Evolutionary conservation across 2,329 filamentous ascomycete genomes (phyloP).

Genomic region (Clonostachys sp.): DNA sequence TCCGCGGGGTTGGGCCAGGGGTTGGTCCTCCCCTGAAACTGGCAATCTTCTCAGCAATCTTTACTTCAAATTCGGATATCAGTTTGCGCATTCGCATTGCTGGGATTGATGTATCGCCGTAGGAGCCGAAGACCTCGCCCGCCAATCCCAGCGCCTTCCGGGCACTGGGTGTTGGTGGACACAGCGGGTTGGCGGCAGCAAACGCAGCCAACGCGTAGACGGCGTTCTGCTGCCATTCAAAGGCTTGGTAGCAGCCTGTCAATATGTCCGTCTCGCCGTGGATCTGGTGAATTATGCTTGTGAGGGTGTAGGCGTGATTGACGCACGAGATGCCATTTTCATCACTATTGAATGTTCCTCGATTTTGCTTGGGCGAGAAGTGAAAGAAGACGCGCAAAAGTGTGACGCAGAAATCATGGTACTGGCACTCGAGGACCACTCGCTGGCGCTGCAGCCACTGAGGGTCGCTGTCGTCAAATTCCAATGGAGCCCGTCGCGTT

Average conservation of each 20-base stretch:
- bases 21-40: too few relatives aligned
- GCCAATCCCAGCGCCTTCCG: background rate
- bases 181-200: constrained; percentile 1
- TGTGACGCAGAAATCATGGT: constrained; percentile 1
- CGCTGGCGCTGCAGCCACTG: constrained; percentile 3
- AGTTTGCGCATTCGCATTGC: too few relatives aligned
- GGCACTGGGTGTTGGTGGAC: background rate
- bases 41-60: too few relatives aligned
- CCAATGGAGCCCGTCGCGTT: background rate
- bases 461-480: background rate
- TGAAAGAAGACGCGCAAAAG: constrained; percentile 1
- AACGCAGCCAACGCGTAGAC: constrained; percentile 3
- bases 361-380: background rate
- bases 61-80: too few relatives aligned
- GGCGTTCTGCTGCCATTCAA: constrained; percentile 3
- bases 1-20: too few relatives aligned
- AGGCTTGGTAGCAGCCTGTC: constrained; percentile 3
- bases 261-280: constrained; percentile 1
- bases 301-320: constrained; percentile 2
- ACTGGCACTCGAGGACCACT: constrained; percentile 3
- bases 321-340: background rate
- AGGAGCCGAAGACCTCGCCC: background rate
- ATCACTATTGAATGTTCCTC: background rate
- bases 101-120: too few relatives aligned
- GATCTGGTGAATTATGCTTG: background rate